Conservation (phyloP, 108 stramenopile species). For the Licmophora abbreviata region DNA sequence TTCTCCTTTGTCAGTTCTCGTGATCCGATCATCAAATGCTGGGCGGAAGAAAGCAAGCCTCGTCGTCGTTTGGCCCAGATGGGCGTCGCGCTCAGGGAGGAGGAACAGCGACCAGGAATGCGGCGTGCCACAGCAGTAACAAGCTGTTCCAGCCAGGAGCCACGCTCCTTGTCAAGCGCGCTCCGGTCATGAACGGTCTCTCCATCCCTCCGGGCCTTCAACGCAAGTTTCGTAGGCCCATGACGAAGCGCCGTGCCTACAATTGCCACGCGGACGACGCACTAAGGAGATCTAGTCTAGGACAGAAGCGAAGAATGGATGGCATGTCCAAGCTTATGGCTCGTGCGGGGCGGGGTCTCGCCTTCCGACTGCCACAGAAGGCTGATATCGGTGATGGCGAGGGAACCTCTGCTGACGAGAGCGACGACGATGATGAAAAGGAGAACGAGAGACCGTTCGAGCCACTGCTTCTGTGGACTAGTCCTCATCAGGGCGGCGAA, state of each 20-base stretch:
- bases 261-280: constrained; percentile 51
- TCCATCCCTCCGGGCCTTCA: constrained; percentile 24
- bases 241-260: constrained; percentile 68
- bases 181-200: constrained; percentile 55
- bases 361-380: constrained; percentile 28
- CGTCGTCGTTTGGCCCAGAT: constrained; percentile 39
- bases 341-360: constrained; percentile 58
- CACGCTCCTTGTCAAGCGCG: constrained; percentile 38
- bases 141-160: constrained; percentile 34
- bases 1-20: no score
- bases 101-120: constrained; percentile 2
- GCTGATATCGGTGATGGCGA: constrained; percentile 11
- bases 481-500: constrained; percentile 74
- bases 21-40: no score
- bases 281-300: constrained; percentile 40
- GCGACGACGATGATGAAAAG: constrained; percentile 43
- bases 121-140: neutral
- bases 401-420: constrained; percentile 18
- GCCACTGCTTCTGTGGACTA: constrained; percentile 70
- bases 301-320: constrained; percentile 54
- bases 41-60: constrained; percentile 9
- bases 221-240: constrained; percentile 75
- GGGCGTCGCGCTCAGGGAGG: constrained; percentile 22
- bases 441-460: constrained; percentile 67
- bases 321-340: constrained; percentile 75